Base-by-base conservation (phyloP, 805 yeast genomes). In the Ogataea siamensis region DNA sequence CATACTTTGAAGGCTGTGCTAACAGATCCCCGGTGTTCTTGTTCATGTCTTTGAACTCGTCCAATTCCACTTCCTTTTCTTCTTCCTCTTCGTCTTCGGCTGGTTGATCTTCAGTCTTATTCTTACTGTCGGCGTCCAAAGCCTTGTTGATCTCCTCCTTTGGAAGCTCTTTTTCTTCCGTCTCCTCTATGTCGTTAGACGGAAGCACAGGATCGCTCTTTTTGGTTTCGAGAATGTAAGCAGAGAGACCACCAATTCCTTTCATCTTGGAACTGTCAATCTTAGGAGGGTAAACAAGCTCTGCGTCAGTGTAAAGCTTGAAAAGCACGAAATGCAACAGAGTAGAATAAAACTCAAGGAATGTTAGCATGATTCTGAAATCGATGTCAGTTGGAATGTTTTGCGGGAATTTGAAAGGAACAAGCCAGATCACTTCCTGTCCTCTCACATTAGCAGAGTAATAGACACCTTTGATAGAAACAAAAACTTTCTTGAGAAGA, bases 351-450 rank as follows among this genome's bases (percentile, higher is more conserved):
- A 93, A 89, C 67, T 93, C 99, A 58, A 93, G 74, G 66, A 93
- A 93, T 1, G 98, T 91, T 57, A 87, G 72, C 99, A 93, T 93
- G 69, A 93, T 87, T 64, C 93, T 77, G 71, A 93, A 91, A 66
- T 93, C 99, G 43, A 93, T 80, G 63, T 93, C 98, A 30, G 83
- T 66, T 32, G 99, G 98, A 51, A 93, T 83, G 63, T 85, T 85
- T 63, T 91, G 95, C 13, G 99, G 96, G 70, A 89, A 93, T 64
- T 88, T 93, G 75, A 83, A 93, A 16, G 99, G 99, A 32, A 87
- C 95, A 43, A 93, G 77, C 99, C 99, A 93, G 66, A 91, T 77
- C 31, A 93, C 74, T 50, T 87, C 95, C 63, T 88, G 96, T 50
- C 99, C 99, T 62, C 76, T 80, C 32, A 93, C 79, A 45, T 62